These are phyloP conservation scores for Anacardium occidentale DNA, from an alignment of 345 rosid species.

Conservation along the genomic window DNA sequence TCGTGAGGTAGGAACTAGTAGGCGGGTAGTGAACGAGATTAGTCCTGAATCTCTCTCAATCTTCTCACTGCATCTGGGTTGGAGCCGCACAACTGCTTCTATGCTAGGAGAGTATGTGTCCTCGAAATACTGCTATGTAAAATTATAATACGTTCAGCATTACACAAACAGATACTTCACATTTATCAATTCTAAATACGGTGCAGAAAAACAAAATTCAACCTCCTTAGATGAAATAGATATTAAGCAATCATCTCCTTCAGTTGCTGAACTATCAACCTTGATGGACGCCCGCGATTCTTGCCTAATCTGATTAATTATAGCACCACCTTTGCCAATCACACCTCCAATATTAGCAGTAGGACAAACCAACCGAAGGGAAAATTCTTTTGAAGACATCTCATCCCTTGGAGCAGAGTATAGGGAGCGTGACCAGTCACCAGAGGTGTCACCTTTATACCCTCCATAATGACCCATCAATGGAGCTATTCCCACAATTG, in stretches of 20 bases:
- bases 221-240: constrained; percentile 91
- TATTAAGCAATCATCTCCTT: constrained; percentile 90
- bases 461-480: constrained; percentile 75
- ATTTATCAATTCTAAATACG: background rate
- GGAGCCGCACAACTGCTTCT: constrained; percentile 88
- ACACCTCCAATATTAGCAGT: constrained; percentile 82
- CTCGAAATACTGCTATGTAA: constrained; percentile 60
- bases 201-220: constrained; percentile 11
- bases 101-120: constrained; percentile 79
- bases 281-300: constrained; percentile 81
- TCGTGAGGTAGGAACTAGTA: constrained; percentile 84
- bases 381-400: constrained; percentile 64
- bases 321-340: constrained; percentile 90
- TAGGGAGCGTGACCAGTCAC: constrained; percentile 80
- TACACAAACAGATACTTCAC: background rate
- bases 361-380: constrained; percentile 77
- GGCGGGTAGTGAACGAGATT: constrained; percentile 80
- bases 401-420: constrained; percentile 86
- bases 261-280: constrained; percentile 81
- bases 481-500: constrained; percentile 79
- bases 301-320: constrained; percentile 90
- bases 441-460: constrained; percentile 67
- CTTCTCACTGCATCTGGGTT: constrained; percentile 91
- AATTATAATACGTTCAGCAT: constrained; percentile 14
- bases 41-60: constrained; percentile 94